A percentile compares a stretch with the other conserved stretches of the same genome.
Evolutionary conservation across 208 protist species (phyloP).

Genomic region (Crithidia fasciculata): DNA sequence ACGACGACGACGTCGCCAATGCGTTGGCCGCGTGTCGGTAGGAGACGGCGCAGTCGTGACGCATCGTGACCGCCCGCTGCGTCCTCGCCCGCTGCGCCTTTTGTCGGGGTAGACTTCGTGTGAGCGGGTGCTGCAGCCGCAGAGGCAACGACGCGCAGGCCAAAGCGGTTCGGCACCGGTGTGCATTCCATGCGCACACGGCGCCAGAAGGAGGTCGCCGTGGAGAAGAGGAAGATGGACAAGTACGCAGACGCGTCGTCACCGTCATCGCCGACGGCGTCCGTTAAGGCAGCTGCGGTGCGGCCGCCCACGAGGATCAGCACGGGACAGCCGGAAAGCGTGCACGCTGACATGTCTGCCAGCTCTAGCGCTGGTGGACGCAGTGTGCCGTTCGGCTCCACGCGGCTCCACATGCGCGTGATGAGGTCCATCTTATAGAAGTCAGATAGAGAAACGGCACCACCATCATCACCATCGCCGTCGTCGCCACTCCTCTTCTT

Average conservation of each 20-base stretch:
- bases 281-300: not conserved
- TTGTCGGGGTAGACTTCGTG: no score
- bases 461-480: not conserved
- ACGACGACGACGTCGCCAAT: constrained; percentile 31
- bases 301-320: constrained; percentile 63
- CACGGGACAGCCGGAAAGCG: constrained; percentile 43
- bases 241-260: constrained; percentile 19
- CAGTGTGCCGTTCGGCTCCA: constrained; percentile 59
- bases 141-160: constrained; percentile 23
- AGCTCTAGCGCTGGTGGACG: constrained; percentile 60
- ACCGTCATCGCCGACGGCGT: not conserved
- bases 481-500: not conserved
- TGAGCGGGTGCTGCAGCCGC: not conserved
- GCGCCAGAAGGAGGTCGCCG: constrained; percentile 64
- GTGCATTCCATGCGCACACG: constrained; percentile 43
- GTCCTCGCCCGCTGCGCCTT: not conserved
- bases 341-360: constrained; percentile 51
- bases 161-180: constrained; percentile 38
- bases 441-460: constrained; percentile 36
- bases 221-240: constrained; percentile 63
- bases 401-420: constrained; percentile 53
- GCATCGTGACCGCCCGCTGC: not conserved
- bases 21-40: constrained; percentile 28
- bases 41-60: constrained; percentile 18
- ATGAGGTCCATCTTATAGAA: constrained; percentile 72